A percentile compares a stretch with the other conserved stretches of the same genome.
These are phyloP conservation scores for Tulasnella sp. DNA, from an alignment of 768 basidiomycete species.

Conservation along the genomic window DNA sequence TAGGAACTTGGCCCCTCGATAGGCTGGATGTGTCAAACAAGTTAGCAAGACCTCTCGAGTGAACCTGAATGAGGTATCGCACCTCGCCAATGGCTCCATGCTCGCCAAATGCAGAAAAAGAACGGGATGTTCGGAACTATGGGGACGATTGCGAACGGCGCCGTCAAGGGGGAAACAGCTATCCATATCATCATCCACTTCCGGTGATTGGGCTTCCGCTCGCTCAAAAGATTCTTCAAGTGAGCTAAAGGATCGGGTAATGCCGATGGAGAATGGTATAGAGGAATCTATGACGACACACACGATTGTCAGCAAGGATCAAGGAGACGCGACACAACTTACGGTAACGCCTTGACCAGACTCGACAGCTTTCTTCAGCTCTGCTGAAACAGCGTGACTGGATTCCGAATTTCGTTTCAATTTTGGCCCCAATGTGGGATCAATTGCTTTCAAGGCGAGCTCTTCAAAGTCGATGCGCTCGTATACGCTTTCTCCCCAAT, in stretches of 20 bases:
- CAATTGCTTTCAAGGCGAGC: conserved; percentile 21
- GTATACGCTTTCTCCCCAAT: conserved; percentile 18
- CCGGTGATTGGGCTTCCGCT: conserved; percentile 16
- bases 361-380: conserved; percentile 15
- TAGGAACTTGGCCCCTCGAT: conserved; percentile 21
- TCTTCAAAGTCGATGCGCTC: conserved; percentile 24
- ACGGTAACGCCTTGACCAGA: neutral
- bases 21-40: conserved; percentile 13
- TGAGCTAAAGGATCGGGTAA: conserved; percentile 8
- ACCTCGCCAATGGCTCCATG: conserved; percentile 22
- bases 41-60: neutral
- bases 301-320: neutral
- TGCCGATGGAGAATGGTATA: conserved; percentile 18
- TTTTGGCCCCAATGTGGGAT: conserved; percentile 21
- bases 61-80: neutral
- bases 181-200: conserved; percentile 20
- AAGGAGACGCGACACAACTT: neutral
- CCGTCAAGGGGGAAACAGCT: conserved; percentile 19
- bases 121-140: conserved; percentile 25
- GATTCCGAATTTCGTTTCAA: neutral
- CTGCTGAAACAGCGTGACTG: neutral
- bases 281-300: conserved; percentile 8
- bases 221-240: neutral
- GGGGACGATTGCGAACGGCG: conserved; percentile 23
- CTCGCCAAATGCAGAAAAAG: conserved; percentile 24